Conservation (phyloP, 2,329 filamentous ascomycete species). For the Bipolaris bicolor region DNA sequence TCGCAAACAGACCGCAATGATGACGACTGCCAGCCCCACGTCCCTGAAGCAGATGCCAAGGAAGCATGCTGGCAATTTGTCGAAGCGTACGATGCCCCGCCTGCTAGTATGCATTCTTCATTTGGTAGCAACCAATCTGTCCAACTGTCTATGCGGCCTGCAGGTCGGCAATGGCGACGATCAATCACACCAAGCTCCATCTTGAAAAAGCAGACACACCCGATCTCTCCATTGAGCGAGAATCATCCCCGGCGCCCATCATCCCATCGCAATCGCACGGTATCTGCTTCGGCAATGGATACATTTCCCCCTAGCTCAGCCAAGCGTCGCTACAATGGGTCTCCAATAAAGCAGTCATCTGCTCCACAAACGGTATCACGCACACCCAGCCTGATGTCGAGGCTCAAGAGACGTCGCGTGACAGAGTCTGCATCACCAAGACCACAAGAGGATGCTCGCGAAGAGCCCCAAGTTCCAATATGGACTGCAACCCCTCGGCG, state of each 20-base stretch:
- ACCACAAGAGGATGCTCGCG: constrained; percentile 16
- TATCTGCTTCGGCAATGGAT: constrained; percentile 39
- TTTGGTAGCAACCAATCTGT: constrained; percentile 49
- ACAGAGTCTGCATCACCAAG: constrained; percentile 37
- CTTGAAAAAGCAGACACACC: constrained; percentile 37
- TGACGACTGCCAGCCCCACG: constrained; percentile 50
- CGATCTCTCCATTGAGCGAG: constrained; percentile 48
- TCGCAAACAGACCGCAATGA: constrained; percentile 42
- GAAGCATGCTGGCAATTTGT: constrained; percentile 73
- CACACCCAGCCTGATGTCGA: constrained; percentile 44
- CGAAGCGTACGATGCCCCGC: constrained; percentile 65
- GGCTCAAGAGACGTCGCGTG: constrained; percentile 57
- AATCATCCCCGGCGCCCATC: constrained; percentile 36
- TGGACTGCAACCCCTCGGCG: constrained; percentile 51
- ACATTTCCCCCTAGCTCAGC: constrained; percentile 28
- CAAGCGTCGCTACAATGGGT: constrained; percentile 41
- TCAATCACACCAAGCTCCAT: constrained; percentile 45
- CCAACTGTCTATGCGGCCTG: constrained; percentile 43
- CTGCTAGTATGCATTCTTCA: constrained; percentile 54
- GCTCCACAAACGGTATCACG: constrained; percentile 38
- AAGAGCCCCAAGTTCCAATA: constrained; percentile 36
- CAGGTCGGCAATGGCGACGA: constrained; percentile 42
- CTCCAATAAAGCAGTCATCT: constrained; percentile 38
- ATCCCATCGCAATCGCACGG: constrained; percentile 33
- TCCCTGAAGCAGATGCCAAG: constrained; percentile 66